Evolutionary conservation across 495 filamentous ascomycete species (phyloP), one percentile per base, ranked within the genome.

Genomic region (Lentithecium fluviatile): DNA sequence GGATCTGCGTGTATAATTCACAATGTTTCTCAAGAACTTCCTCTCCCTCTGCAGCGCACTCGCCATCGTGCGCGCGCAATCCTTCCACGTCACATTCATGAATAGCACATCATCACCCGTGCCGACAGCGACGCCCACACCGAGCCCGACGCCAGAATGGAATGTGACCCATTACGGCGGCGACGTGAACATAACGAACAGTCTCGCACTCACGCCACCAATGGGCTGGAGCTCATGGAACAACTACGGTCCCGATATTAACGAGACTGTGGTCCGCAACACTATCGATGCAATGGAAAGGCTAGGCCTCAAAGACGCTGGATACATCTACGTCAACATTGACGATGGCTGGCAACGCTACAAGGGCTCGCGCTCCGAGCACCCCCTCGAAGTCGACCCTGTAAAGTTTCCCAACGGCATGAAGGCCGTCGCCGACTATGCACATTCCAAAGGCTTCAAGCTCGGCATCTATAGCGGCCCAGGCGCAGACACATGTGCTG

Each of bases 211-310:
- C 17, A 64, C 61, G 21, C 61, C 61, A 7, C 61, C 61, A 1
- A 64, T 64, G 61, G 61, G 61, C 25, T 64, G 61, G 61, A 53
- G 48, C 48, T 56, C 55, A 0, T 64, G 61, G 61, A 64, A 64
- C 29, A 54, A 64, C 40, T 64, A 53, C 37, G 61, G 61, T 19
- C 53, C 61, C 13, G 56, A 58, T 17, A 64, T 64, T 47, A 64
- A 58, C 47, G 61, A 64, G 24, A 64, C 55, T 0, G n/a, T 64
- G 1, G 49, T 64, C 17, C 25, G 37, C 13, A 15, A 23, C 3
- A 64, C 61, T 7, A 64, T 64, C 42, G 55, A 64, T 19, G 38
- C 34, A 0, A 47, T 64, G 42, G 55, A 53, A 26, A 54, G 13
- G 12, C 52, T 15, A 6, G 61, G 61, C 12, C 61, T 64, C 17